Percentiles rank a stretch among this genome's conserved stretches.
These are phyloP conservation scores for Coriolopsis trogii DNA, from an alignment of 1,284 basidiomycete species.

Conservation along the genomic window DNA sequence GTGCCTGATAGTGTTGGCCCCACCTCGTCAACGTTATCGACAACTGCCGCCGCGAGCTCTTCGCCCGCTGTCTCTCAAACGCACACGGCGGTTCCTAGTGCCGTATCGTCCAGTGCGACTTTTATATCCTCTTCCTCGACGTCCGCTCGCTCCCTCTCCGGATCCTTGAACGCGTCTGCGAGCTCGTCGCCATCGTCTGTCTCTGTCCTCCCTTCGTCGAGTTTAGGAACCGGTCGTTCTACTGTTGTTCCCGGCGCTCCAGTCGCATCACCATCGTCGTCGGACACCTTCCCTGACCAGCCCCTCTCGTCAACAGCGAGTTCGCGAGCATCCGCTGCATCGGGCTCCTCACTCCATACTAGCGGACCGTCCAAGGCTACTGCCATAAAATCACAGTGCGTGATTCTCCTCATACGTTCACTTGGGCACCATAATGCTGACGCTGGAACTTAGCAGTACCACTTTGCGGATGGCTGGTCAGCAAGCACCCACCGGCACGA, in stretches of 20 bases:
- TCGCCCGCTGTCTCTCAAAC: not conserved
- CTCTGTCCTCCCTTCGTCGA: not conserved
- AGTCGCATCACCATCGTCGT: constrained; percentile 5
- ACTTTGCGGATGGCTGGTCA: constrained; percentile 5
- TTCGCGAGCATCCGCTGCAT: not conserved
- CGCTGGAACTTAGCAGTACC: not conserved
- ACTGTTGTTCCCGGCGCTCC: constrained; percentile 6
- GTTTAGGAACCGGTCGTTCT: not conserved
- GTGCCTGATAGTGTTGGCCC: constrained; percentile 1
- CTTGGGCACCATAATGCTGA: not conserved
- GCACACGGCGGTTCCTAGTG: not conserved
- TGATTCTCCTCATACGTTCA: not conserved
- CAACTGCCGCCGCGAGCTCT: not conserved
- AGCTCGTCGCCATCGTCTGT: not conserved
- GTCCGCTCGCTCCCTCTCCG: not conserved
- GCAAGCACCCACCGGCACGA: not conserved
- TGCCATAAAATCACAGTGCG: not conserved
- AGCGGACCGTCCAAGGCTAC: not conserved
- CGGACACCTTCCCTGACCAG: constrained; percentile 8
- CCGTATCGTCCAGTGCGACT: not conserved
- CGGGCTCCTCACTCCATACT: not conserved
- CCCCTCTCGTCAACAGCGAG: constrained; percentile 4
- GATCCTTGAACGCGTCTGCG: constrained; percentile 3
- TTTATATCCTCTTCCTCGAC: not conserved
- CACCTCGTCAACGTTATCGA: constrained; percentile 3